Percentiles rank a stretch among this genome's conserved stretches.
phyloP scores from a whole-genome alignment of 2,329 filamentous ascomycete species.

The Raffaelea deltoideospora region DNA sequence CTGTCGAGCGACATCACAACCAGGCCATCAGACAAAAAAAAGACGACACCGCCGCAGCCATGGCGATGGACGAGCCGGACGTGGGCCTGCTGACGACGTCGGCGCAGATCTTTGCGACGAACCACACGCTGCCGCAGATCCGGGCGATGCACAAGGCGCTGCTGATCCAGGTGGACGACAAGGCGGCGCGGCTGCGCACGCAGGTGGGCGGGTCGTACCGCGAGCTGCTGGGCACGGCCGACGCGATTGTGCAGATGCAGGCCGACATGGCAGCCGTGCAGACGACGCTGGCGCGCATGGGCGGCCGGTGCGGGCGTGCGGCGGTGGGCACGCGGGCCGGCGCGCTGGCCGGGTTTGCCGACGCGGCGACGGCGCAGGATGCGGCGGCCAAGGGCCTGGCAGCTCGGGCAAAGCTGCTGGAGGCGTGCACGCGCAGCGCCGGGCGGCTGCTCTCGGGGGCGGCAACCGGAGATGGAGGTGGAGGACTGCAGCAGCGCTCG shows the following conservation, averaged over 20 bases:
- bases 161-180: constrained; percentile 45
- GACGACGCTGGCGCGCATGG: constrained; percentile 53
- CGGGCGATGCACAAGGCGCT: constrained; percentile 46
- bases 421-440: constrained; percentile 33
- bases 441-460: constrained; percentile 26
- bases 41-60: too few species aligned
- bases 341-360: constrained; percentile 35
- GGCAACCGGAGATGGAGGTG: too few species aligned
- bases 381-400: constrained; percentile 14
- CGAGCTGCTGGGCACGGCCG: constrained; percentile 78
- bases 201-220: constrained; percentile 61
- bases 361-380: constrained; percentile 3
- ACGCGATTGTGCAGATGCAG: constrained; percentile 87
- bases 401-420: constrained; percentile 34
- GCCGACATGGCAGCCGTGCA: constrained; percentile 62
- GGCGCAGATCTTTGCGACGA: constrained; percentile 36
- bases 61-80: constrained; percentile 25
- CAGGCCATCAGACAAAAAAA: too few species aligned
- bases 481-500: too few species aligned
- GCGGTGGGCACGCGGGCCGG: constrained; percentile 51
- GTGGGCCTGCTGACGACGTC: constrained; percentile 32
- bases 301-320: constrained; percentile 59
- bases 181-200: constrained; percentile 44
- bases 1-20: too few species aligned
- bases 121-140: constrained; percentile 46